phyloP scores from a whole-genome alignment of 495 filamentous ascomycete species.

The Annulohypoxylon moriforme region DNA sequence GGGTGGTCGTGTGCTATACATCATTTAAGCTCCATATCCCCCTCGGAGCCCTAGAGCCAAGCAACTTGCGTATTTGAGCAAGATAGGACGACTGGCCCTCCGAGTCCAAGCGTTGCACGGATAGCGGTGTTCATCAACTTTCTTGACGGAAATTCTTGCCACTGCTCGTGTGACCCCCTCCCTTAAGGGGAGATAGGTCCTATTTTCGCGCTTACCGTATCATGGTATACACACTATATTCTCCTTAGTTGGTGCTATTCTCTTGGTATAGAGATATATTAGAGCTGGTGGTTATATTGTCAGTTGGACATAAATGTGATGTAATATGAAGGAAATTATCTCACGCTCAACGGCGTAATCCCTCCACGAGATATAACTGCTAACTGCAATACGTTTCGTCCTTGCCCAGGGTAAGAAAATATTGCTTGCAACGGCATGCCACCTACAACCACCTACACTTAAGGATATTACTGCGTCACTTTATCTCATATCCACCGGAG shows the following conservation, averaged over 20 bases:
- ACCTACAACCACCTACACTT: background rate
- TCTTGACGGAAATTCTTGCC: background rate
- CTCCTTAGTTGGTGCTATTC: background rate
- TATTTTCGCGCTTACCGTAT: background rate
- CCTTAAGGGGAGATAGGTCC: background rate
- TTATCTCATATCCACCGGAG: background rate
- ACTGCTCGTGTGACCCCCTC: background rate
- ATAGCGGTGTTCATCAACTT: background rate
- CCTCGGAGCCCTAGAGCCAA: background rate
- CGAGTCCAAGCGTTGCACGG: background rate
- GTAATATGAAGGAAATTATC: background rate
- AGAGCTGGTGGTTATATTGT: background rate
- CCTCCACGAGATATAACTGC: background rate
- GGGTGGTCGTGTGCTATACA: background rate
- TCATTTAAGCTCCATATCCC: background rate
- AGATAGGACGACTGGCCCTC: background rate
- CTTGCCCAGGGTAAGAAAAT: background rate
- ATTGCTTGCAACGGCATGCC: background rate
- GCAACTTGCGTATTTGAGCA: constrained; percentile 3
- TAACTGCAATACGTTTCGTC: background rate
- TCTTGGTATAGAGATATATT: background rate
- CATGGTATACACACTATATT: background rate
- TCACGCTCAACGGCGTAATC: background rate
- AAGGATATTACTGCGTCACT: background rate
- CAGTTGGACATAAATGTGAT: background rate